phyloP scores from a whole-genome alignment of 331 rosid genomes.

The Quercus phellos region DNA sequence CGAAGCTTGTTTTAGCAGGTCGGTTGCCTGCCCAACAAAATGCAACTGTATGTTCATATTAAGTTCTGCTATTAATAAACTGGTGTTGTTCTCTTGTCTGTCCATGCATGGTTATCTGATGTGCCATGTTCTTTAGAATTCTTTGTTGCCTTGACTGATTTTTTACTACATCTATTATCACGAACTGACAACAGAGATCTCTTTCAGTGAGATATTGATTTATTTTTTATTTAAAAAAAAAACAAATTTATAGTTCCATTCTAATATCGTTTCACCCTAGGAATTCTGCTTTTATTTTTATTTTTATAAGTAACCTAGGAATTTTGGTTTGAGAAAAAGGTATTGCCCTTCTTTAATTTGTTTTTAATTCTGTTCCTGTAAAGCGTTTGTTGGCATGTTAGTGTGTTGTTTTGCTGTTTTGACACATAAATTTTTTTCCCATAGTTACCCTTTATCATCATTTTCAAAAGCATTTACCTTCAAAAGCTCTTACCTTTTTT shows the following conservation, averaged over 20 bases:
- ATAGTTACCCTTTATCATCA: background rate
- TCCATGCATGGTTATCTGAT: too few species aligned
- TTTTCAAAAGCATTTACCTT: background rate
- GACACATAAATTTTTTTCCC: background rate
- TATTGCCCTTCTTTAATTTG: conserved; percentile 12
- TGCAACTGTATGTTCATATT: conserved; percentile 73
- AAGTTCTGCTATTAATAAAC: background rate
- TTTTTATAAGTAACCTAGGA: background rate
- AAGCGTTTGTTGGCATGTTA: background rate
- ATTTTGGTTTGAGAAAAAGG: background rate
- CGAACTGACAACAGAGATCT: background rate
- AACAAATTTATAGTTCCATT: background rate
- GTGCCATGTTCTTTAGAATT: background rate
- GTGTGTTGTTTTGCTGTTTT: background rate
- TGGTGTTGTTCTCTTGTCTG: background rate
- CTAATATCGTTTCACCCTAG: background rate
- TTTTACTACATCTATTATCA: background rate
- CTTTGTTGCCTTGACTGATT: conserved; percentile 3
- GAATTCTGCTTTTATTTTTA: background rate
- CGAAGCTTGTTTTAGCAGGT: conserved; percentile 94
- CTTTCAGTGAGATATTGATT: background rate
- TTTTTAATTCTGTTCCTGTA: background rate
- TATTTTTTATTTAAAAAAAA: background rate
- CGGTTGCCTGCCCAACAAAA: conserved; percentile 97
- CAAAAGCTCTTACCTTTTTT: background rate